Evolutionary conservation across 257 asterid species (phyloP), one percentile per base, ranked within the genome.

Genomic region (Anisodus acutangulus): DNA sequence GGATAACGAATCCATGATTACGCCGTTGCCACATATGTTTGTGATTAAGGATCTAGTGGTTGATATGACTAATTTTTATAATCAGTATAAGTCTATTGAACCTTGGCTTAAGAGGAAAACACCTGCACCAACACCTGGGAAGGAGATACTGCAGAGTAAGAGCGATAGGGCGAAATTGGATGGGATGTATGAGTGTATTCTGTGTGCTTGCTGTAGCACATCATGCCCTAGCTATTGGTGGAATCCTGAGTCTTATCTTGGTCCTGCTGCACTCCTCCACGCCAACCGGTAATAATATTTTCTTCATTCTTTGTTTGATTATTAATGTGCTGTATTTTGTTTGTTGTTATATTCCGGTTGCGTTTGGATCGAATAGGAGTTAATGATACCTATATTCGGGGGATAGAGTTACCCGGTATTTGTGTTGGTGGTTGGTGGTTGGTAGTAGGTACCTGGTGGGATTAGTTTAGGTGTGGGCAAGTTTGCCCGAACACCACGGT

Each of bases 141-240:
- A 94, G 88, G 98, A 95, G 91, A 80, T 91, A 82, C 90, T 89
- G 54, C 98, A 95, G 95, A 93, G 90, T 86, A 95, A 93, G 90
- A 92, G 81, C 53, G 97, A 95, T 53, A 87, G 98, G 90, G 94
- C 95, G 85, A 94, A 95, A 92, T 93, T 95, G 5, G 98, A 95
- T 88, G 98, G 99, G 64, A 95, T 95, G 98, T 95, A 95, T 45
- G 99, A 95, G 87, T 96, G 99, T 83, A 96, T 96, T 87, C 90
- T 96, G 39, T 96, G 99, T 62, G 98, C 98, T 69, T 96, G 99
- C 90, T 94, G 99, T 58, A 94, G 98, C 86, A 93, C 98, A 41
- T 92, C 97, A 17, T 96, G 99, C 87, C 98, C 99, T 9, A 96
- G 99, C 87, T 96, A 96, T 86, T 94, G 99, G 99, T 96, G 99